Evolutionary conservation across 148 eudicot genomes (phyloP).

Genomic region (Heliosperma pusillum): DNA sequence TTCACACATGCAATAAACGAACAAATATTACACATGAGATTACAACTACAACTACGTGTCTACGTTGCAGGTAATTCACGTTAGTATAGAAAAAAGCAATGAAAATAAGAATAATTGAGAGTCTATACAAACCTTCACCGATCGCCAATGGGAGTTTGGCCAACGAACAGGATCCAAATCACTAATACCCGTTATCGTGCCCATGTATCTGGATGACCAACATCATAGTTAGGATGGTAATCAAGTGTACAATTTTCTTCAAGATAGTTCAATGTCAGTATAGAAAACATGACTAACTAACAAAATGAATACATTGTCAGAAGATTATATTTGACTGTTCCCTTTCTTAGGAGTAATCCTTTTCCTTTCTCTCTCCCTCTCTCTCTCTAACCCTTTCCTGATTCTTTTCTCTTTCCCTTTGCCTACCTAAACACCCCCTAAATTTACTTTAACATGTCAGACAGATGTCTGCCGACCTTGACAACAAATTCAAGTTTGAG

Average conservation of each 20-base stretch:
- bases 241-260: background rate
- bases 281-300: background rate
- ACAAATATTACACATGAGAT: background rate
- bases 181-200: slow-evolving; percentile 76
- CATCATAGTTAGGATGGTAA: slow-evolving; percentile 19
- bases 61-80: background rate
- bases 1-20: too few relatives aligned
- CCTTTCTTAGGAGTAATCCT: too few relatives aligned
- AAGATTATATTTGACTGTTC: too few relatives aligned
- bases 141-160: slow-evolving; percentile 90
- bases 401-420: too few relatives aligned
- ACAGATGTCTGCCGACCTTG: too few relatives aligned
- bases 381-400: too few relatives aligned
- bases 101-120: background rate
- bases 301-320: too few relatives aligned
- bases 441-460: too few relatives aligned
- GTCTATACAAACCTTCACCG: slow-evolving; percentile 60
- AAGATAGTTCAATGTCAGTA: background rate
- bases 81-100: background rate
- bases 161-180: slow-evolving; percentile 68
- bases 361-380: too few relatives aligned
- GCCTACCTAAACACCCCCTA: too few relatives aligned
- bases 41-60: background rate
- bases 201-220: slow-evolving; percentile 65
- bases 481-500: too few relatives aligned